Conservation (phyloP, 2,329 filamentous ascomycete genomes). For the Pseudogymnoascus sp. region DNA sequence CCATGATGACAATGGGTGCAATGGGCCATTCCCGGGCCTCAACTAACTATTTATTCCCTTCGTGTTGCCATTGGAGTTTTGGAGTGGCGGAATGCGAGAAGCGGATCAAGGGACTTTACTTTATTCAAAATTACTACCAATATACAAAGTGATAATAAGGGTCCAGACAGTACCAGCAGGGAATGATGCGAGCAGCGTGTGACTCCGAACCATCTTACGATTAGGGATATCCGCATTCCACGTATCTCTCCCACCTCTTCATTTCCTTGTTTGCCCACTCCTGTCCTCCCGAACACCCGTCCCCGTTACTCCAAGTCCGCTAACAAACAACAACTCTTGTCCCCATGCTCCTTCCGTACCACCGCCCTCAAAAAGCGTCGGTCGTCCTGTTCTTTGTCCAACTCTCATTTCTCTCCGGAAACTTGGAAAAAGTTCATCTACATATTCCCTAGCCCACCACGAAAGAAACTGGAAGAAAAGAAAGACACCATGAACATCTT, state of each 20-base stretch:
- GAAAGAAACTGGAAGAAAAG: neutral
- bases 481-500: neutral
- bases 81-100: neutral
- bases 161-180: neutral
- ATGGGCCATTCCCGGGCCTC: neutral
- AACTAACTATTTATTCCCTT: neutral
- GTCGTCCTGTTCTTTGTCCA: neutral
- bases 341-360: neutral
- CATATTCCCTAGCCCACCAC: neutral
- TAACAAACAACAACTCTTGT: neutral
- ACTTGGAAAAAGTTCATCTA: neutral
- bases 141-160: neutral
- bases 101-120: neutral
- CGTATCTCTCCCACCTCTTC: neutral
- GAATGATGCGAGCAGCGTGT: neutral
- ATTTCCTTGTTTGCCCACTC: constrained; percentile 1
- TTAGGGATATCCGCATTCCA: constrained; percentile 4
- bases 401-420: neutral
- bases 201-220: neutral
- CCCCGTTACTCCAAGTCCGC: neutral
- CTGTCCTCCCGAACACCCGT: constrained; percentile 1
- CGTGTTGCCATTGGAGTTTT: neutral
- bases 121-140: neutral
- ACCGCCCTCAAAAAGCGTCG: neutral
- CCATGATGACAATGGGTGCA: neutral